Conservation (phyloP, 108 stramenopile genomes). For the Skeletonema menzelii region DNA sequence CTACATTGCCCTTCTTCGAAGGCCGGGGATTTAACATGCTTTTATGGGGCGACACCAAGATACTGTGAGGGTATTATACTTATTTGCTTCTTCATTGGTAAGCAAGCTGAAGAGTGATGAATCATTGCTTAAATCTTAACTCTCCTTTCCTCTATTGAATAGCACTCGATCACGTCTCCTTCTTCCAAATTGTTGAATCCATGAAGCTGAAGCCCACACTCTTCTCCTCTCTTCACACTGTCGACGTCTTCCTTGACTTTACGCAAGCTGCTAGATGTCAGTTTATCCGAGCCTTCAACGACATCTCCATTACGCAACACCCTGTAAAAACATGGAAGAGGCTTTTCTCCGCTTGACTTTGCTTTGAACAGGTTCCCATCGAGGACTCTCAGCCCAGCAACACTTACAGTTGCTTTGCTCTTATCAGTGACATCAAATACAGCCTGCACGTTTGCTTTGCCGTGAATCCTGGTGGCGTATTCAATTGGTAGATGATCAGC, state of each 20-base stretch:
- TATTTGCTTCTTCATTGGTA: too few relatives aligned
- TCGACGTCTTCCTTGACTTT: slow-evolving; percentile 77
- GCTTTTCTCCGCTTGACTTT: slow-evolving; percentile 31
- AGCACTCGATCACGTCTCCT: slow-evolving; percentile 81
- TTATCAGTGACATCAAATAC: slow-evolving; percentile 68
- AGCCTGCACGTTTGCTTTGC: slow-evolving; percentile 68
- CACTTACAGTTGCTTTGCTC: slow-evolving; percentile 48
- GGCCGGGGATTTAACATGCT: too few relatives aligned
- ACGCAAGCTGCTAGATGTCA: slow-evolving; percentile 63
- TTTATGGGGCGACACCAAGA: too few relatives aligned
- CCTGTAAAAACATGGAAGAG: slow-evolving; percentile 55
- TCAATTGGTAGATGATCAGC: slow-evolving; percentile 55
- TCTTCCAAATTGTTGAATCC: slow-evolving; percentile 69
- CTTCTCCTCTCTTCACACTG: slow-evolving; percentile 68
- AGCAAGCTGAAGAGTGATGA: too few relatives aligned
- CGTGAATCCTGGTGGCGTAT: slow-evolving; percentile 62
- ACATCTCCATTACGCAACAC: slow-evolving; percentile 60
- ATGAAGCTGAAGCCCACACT: slow-evolving; percentile 74
- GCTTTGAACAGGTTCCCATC: slow-evolving; percentile 63
- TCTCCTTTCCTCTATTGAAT: slow-evolving; percentile 67
- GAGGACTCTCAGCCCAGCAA: slow-evolving; percentile 73
- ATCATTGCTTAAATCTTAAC: slow-evolving; percentile 26
- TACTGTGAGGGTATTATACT: too few relatives aligned
- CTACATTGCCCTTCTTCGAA: too few relatives aligned
- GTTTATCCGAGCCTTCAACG: slow-evolving; percentile 53